A percentile compares a stretch with the other conserved stretches of the same genome.
phyloP scores from a whole-genome alignment of 1,139 yeast species.

The Taiozyma sp. region DNA sequence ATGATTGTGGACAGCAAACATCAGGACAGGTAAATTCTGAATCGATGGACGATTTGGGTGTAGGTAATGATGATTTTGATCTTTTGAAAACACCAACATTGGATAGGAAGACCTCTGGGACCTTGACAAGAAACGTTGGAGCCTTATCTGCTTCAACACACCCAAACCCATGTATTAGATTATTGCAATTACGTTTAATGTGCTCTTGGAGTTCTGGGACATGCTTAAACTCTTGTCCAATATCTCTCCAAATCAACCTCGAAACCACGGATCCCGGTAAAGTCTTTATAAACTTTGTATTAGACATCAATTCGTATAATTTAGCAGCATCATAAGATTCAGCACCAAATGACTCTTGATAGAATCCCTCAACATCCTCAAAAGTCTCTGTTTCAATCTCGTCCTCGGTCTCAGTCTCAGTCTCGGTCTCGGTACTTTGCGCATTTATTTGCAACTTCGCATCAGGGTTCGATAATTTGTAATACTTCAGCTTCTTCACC shows the following conservation, averaged over 20 bases:
- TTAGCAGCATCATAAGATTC: not conserved
- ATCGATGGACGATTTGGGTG: not conserved
- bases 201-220: not conserved
- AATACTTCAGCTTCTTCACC: not conserved
- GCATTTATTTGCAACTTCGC: not conserved
- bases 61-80: not conserved
- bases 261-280: slow-evolving; percentile 2
- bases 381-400: too few species aligned
- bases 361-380: slow-evolving; percentile 1
- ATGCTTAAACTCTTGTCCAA: not conserved
- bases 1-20: not conserved
- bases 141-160: not conserved
- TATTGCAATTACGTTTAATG: not conserved
- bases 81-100: not conserved
- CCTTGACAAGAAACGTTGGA: slow-evolving; percentile 1
- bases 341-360: slow-evolving; percentile 1
- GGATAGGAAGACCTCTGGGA: not conserved
- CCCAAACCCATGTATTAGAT: not conserved
- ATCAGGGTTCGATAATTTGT: slow-evolving; percentile 3
- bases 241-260: slow-evolving; percentile 1
- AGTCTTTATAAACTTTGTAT: not conserved
- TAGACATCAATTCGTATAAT: not conserved
- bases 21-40: not conserved
- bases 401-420: too few species aligned
- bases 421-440: not conserved